Evolutionary conservation across 805 yeast genomes (phyloP).

Genomic region (Candida koratica): DNA sequence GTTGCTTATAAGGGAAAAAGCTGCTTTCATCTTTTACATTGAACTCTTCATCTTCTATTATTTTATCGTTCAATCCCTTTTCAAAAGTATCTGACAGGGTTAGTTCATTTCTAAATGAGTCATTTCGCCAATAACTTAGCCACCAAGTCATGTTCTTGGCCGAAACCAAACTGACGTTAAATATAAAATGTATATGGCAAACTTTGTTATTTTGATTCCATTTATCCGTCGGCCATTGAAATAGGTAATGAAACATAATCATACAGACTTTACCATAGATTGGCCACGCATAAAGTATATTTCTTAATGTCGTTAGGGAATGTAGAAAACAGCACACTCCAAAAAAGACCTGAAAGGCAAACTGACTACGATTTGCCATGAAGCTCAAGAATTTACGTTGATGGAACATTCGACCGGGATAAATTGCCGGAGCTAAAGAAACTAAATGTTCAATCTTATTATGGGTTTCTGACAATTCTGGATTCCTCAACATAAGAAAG

Average conservation of each 20-base stretch:
- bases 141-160: conserved; percentile 89
- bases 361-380: conserved; percentile 49
- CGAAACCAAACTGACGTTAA: conserved; percentile 81
- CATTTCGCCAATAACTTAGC: conserved; percentile 46
- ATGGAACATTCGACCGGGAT: conserved; percentile 73
- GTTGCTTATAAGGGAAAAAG: conserved; percentile 47
- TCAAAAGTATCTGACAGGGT: conserved; percentile 29
- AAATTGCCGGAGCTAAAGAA: conserved; percentile 88
- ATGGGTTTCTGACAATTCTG: conserved; percentile 33
- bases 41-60: conserved; percentile 18
- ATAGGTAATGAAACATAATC: conserved; percentile 78
- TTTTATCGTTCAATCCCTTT: conserved; percentile 24
- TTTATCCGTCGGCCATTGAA: conserved; percentile 78
- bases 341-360: conserved; percentile 49
- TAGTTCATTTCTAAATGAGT: conserved; percentile 39
- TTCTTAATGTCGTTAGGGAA: conserved; percentile 59
- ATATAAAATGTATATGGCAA: conserved; percentile 72
- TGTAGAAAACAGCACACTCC: conserved; percentile 82
- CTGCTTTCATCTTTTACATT: conserved; percentile 34
- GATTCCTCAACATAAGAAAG: conserved; percentile 59
- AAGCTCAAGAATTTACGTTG: conserved; percentile 58
- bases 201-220: conserved; percentile 62
- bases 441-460: conserved; percentile 62
- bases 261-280: conserved; percentile 65
- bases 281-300: conserved; percentile 30